Conservation (phyloP, 257 asterid species). For the Scutellaria minor region DNA sequence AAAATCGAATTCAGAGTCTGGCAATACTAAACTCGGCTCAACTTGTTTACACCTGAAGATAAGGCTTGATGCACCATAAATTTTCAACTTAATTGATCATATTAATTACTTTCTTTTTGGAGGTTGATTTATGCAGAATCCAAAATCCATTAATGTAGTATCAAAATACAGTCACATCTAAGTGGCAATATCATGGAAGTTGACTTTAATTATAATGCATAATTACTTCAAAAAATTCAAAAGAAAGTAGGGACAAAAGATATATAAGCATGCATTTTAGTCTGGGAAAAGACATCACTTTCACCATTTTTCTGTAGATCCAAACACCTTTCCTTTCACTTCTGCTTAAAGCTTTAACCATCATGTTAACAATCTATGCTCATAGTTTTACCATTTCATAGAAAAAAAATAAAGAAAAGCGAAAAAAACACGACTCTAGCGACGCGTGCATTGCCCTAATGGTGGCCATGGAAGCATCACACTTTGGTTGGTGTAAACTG, state of each 20-base stretch:
- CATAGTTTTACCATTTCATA: too few species aligned
- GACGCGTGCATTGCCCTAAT: background rate
- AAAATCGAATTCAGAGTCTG: too few species aligned
- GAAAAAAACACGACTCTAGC: too few species aligned
- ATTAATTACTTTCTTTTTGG: too few species aligned
- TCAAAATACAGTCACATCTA: slow-evolving; percentile 18
- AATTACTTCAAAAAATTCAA: background rate
- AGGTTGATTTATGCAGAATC: background rate
- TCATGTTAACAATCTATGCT: too few species aligned
- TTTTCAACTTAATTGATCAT: too few species aligned
- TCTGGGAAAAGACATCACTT: slow-evolving; percentile 33
- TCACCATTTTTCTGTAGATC: background rate
- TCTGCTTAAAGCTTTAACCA: too few species aligned
- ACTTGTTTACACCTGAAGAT: too few species aligned
- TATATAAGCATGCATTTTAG: slow-evolving; percentile 4
- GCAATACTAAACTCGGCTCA: too few species aligned
- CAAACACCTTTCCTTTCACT: too few species aligned
- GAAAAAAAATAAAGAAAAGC: too few species aligned
- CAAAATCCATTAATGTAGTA: slow-evolving; percentile 6
- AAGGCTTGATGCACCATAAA: too few species aligned
- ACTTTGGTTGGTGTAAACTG: slow-evolving; percentile 46
- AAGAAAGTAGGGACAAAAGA: slow-evolving; percentile 4
- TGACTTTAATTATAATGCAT: slow-evolving; percentile 25
- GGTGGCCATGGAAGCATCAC: slow-evolving; percentile 46
- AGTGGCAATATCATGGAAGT: slow-evolving; percentile 9